Base-by-base conservation (phyloP, 176 grass and related monocot genomes). In the Musa itinerans region DNA sequence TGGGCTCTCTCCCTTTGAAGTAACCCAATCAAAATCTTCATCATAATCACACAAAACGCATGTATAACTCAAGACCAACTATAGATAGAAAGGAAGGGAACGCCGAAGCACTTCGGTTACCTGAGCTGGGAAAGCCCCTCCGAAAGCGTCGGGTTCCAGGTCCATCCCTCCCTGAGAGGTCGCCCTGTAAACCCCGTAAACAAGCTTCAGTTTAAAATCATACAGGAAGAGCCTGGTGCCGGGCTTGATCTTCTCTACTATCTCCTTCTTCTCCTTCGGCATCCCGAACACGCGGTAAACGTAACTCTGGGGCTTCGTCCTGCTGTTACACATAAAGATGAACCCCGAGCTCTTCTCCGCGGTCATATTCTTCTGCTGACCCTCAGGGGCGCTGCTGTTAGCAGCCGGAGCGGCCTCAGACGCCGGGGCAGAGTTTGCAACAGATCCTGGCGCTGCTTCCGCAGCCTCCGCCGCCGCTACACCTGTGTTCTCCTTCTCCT, bases 301-400 rank as follows among this genome's bases (percentile, higher is more conserved):
- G 71, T 77, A 96, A 78, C 87, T 90, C 21, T 96, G 87, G 11
- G 87, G 74, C 83, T 90, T 96, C 62, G 87, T 92, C 70, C 70
- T 77, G 74, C 76, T 74, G 70, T 73, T 90, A 54, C 93, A 96
- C 79, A 83, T 88, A 65, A 96, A 96, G 79, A 96, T 96, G 88
- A 81, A 89, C 68, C 93, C 93, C n/a, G 87, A 82, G 48, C 80
- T 79, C 70, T 76, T 76, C 61, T 79, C 79, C 16, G 65, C 26
- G 34, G 14, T 10, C 15, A 8, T 29, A 13, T 63, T 11, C 26
- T 26, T 26, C 43, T 21, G 58, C 7, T 76, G 19, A 48, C 12
- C 34, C 16, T 50, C 43, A 3, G 8, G 34, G 9, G 27, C 11
- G 12, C 29, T 20, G 20, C 17, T 50, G 10, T 29, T n/a, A 49